A percentile compares a stretch with the other conserved stretches of the same genome.
Conservation (phyloP, 1,284 basidiomycete species). For the Jaminaea rosea region DNA sequence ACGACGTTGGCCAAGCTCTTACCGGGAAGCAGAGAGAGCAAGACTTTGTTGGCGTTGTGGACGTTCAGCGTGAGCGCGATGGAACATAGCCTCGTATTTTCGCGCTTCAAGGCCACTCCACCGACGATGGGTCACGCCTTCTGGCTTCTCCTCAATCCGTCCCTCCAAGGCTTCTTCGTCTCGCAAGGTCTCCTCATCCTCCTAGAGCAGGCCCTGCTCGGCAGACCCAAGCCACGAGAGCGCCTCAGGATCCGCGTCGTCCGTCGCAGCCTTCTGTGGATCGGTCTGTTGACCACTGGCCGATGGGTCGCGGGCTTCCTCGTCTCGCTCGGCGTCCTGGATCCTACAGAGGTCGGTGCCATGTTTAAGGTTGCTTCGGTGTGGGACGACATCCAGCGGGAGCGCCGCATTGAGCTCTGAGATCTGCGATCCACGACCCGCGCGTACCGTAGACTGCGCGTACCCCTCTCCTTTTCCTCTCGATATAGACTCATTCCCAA, state of each 20-base stretch:
- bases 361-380: no score
- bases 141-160: not conserved
- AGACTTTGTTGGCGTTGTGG: not conserved
- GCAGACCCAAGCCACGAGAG: not conserved
- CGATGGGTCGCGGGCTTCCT: not conserved
- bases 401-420: no score
- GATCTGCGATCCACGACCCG: no score
- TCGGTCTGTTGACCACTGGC: not conserved
- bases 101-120: not conserved
- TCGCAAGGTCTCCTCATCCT: not conserved
- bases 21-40: not conserved
- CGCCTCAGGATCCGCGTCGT: not conserved
- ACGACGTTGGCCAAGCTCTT: not conserved
- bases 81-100: not conserved
- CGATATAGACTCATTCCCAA: no score
- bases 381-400: no score
- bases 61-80: not conserved
- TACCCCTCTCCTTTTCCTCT: no score
- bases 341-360: not conserved
- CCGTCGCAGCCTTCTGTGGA: not conserved
- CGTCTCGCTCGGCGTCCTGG: not conserved
- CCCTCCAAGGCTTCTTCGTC: not conserved
- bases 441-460: no score
- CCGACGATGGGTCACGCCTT: not conserved
- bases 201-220: not conserved